A percentile compares a stretch with the other conserved stretches of the same genome.
phyloP scores from a whole-genome alignment of 108 stramenopile genomes.

The Fistulifera pelliculosa region DNA sequence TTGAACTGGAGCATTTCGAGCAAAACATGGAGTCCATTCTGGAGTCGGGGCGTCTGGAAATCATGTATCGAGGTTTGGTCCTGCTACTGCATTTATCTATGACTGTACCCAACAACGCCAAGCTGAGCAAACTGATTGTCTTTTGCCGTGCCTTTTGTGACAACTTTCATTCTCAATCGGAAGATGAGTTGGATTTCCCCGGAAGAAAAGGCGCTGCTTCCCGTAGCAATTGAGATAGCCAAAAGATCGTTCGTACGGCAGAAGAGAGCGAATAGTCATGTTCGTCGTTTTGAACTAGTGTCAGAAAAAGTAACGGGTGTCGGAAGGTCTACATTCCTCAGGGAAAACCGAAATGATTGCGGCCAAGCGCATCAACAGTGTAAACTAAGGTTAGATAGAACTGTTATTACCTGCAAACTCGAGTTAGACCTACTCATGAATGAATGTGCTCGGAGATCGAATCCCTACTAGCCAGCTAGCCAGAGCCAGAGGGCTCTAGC shows the following conservation, averaged over 20 bases:
- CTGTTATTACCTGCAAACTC: too few species aligned
- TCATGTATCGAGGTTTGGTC: conserved; percentile 76
- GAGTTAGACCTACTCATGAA: too few species aligned
- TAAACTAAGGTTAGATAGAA: too few species aligned
- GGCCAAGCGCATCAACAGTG: too few species aligned
- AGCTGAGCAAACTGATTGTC: conserved; percentile 43
- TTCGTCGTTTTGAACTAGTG: too few species aligned
- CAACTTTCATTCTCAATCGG: conserved; percentile 51
- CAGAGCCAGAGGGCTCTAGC: too few species aligned
- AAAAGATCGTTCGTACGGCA: conserved; percentile 33
- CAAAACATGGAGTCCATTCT: conserved; percentile 40
- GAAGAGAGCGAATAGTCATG: not conserved
- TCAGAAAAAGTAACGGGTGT: too few species aligned
- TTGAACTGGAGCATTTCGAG: conserved; percentile 41
- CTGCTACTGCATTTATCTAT: conserved; percentile 45
- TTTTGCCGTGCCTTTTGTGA: conserved; percentile 67
- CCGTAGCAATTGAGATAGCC: conserved; percentile 61
- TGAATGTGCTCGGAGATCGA: too few species aligned
- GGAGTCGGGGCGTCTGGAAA: conserved; percentile 69
- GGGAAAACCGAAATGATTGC: too few species aligned
- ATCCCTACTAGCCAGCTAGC: too few species aligned
- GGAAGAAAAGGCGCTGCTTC: conserved; percentile 37
- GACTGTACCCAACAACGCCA: conserved; percentile 17
- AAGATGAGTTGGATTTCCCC: conserved; percentile 48
- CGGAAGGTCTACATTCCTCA: too few species aligned